Evolutionary conservation across 306 rosid species (phyloP).

Genomic region (Inga laurina): DNA sequence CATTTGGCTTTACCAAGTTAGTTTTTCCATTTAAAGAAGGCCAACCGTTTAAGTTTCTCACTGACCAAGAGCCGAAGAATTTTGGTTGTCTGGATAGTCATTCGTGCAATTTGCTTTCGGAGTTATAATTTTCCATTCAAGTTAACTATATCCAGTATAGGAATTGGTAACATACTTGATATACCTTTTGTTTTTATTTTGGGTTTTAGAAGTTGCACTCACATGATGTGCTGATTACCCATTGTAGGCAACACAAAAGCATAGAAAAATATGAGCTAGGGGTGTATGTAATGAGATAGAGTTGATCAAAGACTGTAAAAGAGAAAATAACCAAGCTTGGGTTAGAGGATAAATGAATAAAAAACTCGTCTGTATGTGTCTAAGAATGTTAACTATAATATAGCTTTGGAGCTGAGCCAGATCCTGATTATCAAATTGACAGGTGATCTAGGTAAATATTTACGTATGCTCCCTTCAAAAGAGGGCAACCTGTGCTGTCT

Average conservation of each 20-base stretch:
- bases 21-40: no score
- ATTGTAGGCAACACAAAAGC: neutral
- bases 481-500: neutral
- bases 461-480: neutral
- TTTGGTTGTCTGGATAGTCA: no score
- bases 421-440: neutral
- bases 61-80: no score
- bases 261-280: neutral
- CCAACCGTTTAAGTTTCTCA: no score
- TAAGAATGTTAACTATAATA: neutral
- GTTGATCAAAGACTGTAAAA: neutral
- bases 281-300: slow-evolving; percentile 9
- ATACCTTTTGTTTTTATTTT: no score
- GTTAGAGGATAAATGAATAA: neutral
- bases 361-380: neutral
- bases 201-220: neutral
- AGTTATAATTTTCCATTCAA: no score
- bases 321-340: neutral
- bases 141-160: neutral
- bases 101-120: no score
- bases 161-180: neutral
- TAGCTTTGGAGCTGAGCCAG: neutral
- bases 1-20: no score
- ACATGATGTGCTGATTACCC: neutral
- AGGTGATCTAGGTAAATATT: neutral